Percentiles rank a stretch among this genome's conserved stretches.
Evolutionary conservation across 495 filamentous ascomycete genomes (phyloP).

Genomic region (Podospora pseudoanserina): DNA sequence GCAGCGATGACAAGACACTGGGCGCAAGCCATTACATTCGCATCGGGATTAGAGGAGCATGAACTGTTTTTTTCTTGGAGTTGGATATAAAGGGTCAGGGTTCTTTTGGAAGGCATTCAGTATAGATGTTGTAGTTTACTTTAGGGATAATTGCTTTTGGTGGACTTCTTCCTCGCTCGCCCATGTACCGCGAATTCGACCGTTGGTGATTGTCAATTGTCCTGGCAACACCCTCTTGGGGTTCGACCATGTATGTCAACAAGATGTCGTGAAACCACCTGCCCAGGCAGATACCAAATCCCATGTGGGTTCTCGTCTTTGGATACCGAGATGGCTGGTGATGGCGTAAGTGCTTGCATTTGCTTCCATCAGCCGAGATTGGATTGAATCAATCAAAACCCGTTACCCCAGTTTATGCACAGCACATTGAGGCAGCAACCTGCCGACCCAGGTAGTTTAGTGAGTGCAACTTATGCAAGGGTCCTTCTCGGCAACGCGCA

Average conservation of each 20-base stretch:
- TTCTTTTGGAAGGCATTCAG: not conserved
- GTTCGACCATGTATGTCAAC: not conserved
- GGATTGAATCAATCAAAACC: not conserved
- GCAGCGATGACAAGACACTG: not conserved
- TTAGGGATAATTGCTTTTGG: not conserved
- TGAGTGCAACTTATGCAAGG: not conserved
- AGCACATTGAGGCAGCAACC: slow-evolving; percentile 3
- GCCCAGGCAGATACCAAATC: not conserved
- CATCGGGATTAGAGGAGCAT: not conserved
- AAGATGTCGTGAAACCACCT: not conserved
- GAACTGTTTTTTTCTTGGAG: not conserved
- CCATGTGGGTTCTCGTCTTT: not conserved
- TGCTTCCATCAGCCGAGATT: not conserved
- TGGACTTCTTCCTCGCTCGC: not conserved
- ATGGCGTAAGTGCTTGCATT: not conserved
- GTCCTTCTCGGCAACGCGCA: not conserved
- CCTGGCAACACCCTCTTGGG: not conserved
- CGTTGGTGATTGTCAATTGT: not conserved
- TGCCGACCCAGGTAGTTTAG: not conserved
- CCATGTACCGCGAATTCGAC: not conserved
- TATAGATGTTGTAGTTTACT: not conserved
- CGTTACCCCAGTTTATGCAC: not conserved
- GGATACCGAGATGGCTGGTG: not conserved
- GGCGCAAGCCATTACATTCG: not conserved
- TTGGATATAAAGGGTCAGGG: not conserved